phyloP scores from a whole-genome alignment of 768 basidiomycete genomes.

The Sporobolomyces roseus region DNA sequence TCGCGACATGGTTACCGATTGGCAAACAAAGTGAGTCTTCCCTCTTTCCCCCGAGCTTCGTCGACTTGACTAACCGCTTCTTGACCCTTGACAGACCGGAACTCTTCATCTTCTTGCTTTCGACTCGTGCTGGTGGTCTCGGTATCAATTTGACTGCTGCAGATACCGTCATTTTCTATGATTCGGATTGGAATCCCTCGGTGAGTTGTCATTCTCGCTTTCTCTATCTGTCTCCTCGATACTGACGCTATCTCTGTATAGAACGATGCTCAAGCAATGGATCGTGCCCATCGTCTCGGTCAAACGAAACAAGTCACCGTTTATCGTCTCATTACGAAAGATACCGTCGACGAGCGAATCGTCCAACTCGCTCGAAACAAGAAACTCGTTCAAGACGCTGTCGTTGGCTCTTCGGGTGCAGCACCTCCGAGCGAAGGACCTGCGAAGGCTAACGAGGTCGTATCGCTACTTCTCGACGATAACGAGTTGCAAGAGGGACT shows the following conservation, averaged over 20 bases:
- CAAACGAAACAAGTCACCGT: conserved; percentile 79
- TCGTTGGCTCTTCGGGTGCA: conserved; percentile 62
- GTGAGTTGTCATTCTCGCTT: background rate
- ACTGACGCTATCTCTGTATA: conserved; percentile 50
- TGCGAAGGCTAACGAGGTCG: conserved; percentile 94
- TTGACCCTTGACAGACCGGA: conserved; percentile 67
- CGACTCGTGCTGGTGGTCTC: conserved; percentile 84
- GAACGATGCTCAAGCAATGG: conserved; percentile 76
- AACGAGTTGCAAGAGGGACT: conserved; percentile 67
- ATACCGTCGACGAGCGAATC: conserved; percentile 95
- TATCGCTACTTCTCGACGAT: conserved; percentile 86
- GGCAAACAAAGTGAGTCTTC: conserved; percentile 80
- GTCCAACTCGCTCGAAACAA: conserved; percentile 75
- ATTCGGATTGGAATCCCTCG: conserved; percentile 91
- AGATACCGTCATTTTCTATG: conserved; percentile 74
- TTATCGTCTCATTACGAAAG: conserved; percentile 60
- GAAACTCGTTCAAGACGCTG: conserved; percentile 83
- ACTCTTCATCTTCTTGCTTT: conserved; percentile 82
- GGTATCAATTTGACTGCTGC: conserved; percentile 54
- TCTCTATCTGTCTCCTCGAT: background rate
- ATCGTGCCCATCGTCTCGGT: conserved; percentile 88
- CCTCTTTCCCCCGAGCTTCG: background rate
- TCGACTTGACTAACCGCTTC: background rate
- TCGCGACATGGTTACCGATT: conserved; percentile 97
- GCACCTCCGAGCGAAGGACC: conserved; percentile 31